A percentile compares a stretch with the other conserved stretches of the same genome.
These are phyloP conservation scores for Trichophyton schoenleinii DNA, from an alignment of 2,329 filamentous ascomycete species.

Conservation along the genomic window DNA sequence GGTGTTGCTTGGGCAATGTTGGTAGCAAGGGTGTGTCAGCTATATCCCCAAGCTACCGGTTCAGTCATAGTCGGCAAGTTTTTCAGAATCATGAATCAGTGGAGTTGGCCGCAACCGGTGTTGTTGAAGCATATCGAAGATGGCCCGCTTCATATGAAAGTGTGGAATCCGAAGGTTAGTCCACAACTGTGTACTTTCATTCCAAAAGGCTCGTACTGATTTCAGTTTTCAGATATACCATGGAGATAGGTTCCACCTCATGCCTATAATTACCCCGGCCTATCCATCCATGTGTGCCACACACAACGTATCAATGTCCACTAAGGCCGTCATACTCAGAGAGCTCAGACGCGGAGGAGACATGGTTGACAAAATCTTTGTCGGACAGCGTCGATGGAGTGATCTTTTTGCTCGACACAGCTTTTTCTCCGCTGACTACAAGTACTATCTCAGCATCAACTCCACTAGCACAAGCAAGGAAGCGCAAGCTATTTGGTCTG, in stretches of 20 bases:
- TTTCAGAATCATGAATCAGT: constrained; percentile 79
- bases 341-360: constrained; percentile 68
- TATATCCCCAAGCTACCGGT: constrained; percentile 84
- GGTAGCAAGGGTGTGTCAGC: constrained; percentile 85
- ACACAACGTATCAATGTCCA: constrained; percentile 82
- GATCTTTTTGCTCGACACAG: constrained; percentile 80
- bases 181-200: not conserved
- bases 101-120: constrained; percentile 92
- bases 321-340: constrained; percentile 67
- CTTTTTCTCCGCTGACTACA: constrained; percentile 88
- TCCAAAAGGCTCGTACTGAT: not conserved
- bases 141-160: constrained; percentile 64
- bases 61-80: constrained; percentile 87
- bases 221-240: constrained; percentile 50
- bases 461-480: constrained; percentile 73
- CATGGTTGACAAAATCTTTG: constrained; percentile 67
- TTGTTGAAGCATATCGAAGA: constrained; percentile 78
- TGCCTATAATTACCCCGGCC: constrained; percentile 96
- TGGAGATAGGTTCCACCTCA: constrained; percentile 71
- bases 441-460: constrained; percentile 86
- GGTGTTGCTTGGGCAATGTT: constrained; percentile 98
- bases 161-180: constrained; percentile 83
- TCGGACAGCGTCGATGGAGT: constrained; percentile 66
- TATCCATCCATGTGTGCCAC: constrained; percentile 98
- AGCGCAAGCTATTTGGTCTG: constrained; percentile 75